These are phyloP conservation scores for Mortierella sp. DNA, from an alignment of 371 early-diverging fungal species.

Conservation along the genomic window DNA sequence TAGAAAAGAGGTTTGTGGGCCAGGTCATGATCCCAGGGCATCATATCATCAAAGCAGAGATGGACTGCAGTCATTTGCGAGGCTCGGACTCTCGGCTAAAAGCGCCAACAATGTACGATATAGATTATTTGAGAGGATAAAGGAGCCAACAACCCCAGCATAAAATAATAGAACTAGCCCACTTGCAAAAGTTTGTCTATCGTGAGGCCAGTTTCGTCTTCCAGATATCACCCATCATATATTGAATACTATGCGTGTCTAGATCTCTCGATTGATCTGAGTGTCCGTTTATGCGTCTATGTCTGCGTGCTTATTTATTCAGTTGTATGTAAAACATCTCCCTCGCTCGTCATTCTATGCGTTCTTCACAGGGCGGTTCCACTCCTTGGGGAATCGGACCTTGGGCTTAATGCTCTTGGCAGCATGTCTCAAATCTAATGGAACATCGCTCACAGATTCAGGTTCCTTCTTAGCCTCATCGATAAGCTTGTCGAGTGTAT, in stretches of 20 bases:
- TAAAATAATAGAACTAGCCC: too few species aligned
- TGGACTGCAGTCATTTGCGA: conserved; percentile 61
- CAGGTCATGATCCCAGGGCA: conserved; percentile 92
- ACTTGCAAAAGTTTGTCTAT: too few species aligned
- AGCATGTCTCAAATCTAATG: conserved; percentile 67
- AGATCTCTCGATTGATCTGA: too few species aligned
- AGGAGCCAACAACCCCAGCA: too few species aligned
- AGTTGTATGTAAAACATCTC: neutral
- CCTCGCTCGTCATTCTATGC: conserved; percentile 4
- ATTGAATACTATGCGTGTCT: too few species aligned
- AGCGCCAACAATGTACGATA: conserved; percentile 17
- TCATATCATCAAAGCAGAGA: conserved; percentile 78
- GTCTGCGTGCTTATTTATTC: conserved; percentile 6
- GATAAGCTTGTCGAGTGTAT: conserved; percentile 67
- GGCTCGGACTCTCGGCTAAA: conserved; percentile 27
- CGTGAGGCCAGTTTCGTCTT: too few species aligned
- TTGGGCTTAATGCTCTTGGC: conserved; percentile 67
- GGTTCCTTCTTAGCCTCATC: conserved; percentile 64
- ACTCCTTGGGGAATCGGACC: conserved; percentile 74
- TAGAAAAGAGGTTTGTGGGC: conserved; percentile 79
- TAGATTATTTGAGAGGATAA: conserved; percentile 33
- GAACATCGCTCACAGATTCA: conserved; percentile 73
- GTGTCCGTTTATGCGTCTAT: neutral
- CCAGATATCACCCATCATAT: too few species aligned
- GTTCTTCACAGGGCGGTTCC: conserved; percentile 63